These are phyloP conservation scores for Cyclotella sp. DNA, from an alignment of 108 stramenopile species.

Conservation along the genomic window DNA sequence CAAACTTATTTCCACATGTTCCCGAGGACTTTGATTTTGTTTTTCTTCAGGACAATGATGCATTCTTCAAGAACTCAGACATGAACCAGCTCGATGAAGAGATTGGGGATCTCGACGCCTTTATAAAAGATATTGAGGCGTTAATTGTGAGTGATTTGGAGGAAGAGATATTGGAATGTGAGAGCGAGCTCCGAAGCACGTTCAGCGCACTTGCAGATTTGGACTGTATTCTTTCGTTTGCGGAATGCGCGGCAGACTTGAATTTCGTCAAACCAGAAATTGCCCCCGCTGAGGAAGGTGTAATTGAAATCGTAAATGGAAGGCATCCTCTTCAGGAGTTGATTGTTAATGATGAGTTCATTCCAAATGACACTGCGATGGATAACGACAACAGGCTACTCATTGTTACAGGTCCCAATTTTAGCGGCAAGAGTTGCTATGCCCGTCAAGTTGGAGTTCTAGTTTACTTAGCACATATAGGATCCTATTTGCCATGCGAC, in stretches of 20 bases:
- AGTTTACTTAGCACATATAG: slow-evolving; percentile 94
- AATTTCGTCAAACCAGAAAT: slow-evolving; percentile 85
- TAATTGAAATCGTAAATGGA: slow-evolving; percentile 90
- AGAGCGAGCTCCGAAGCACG: slow-evolving; percentile 78
- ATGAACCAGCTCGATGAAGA: slow-evolving; percentile 88
- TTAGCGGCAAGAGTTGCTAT: slow-evolving; percentile 94
- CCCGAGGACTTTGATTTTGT: slow-evolving; percentile 79
- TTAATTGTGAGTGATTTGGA: slow-evolving; percentile 92
- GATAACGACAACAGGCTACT: slow-evolving; percentile 69
- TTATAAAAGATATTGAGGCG: slow-evolving; percentile 90
- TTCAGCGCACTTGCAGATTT: slow-evolving; percentile 86
- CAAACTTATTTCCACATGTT: slow-evolving; percentile 59
- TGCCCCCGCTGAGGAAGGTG: slow-evolving; percentile 53
- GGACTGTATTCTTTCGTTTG: slow-evolving; percentile 91
- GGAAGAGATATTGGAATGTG: slow-evolving; percentile 87
- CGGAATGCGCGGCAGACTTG: slow-evolving; percentile 82
- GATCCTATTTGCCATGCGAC: slow-evolving; percentile 89
- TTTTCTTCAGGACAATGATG: slow-evolving; percentile 77
- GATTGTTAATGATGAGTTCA: slow-evolving; percentile 86
- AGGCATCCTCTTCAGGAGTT: slow-evolving; percentile 96
- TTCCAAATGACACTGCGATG: slow-evolving; percentile 88
- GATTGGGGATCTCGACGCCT: slow-evolving; percentile 91
- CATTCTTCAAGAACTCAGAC: slow-evolving; percentile 88
- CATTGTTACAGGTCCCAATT: slow-evolving; percentile 95
- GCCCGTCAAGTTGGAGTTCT: slow-evolving; percentile 86